A percentile compares a stretch with the other conserved stretches of the same genome.
Conservation (phyloP, 108 stramenopile species). For the Cyclostephanos tholiformis region DNA sequence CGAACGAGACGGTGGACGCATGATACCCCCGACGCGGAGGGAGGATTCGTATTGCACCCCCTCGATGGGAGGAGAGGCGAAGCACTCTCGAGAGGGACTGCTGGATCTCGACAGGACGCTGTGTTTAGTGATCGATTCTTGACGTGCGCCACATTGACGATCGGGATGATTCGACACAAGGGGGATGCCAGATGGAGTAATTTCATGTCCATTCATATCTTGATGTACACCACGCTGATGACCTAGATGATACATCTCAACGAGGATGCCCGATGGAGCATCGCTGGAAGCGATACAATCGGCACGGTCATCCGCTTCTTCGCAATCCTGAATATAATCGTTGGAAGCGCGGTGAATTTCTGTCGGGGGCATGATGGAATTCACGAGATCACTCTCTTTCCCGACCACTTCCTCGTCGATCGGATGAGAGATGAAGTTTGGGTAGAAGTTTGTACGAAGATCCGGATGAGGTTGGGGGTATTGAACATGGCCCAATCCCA, state of each 20-base stretch:
- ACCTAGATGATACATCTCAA: not conserved
- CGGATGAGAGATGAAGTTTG: slow-evolving; percentile 13
- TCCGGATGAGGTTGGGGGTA: not conserved
- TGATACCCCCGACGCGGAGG: slow-evolving; percentile 32
- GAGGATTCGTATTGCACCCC: slow-evolving; percentile 22
- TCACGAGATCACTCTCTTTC: not conserved
- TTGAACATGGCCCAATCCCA: not conserved
- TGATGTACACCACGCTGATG: not conserved
- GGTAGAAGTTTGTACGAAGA: not conserved
- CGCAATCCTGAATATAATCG: not conserved
- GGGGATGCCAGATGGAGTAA: not conserved
- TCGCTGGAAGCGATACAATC: not conserved
- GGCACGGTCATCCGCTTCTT: not conserved
- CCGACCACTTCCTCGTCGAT: slow-evolving; percentile 38
- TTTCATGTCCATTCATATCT: not conserved
- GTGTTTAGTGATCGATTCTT: not conserved
- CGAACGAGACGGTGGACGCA: not conserved
- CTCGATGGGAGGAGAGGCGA: not conserved
- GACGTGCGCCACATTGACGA: not conserved
- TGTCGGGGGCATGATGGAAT: not conserved
- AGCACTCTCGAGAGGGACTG: not conserved
- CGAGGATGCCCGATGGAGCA: not conserved
- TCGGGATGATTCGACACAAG: not conserved
- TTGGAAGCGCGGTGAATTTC: slow-evolving; percentile 14
- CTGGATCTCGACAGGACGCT: not conserved